Evolutionary conservation across 257 asterid genomes (phyloP).

Genomic region (Pogostemon cablin): DNA sequence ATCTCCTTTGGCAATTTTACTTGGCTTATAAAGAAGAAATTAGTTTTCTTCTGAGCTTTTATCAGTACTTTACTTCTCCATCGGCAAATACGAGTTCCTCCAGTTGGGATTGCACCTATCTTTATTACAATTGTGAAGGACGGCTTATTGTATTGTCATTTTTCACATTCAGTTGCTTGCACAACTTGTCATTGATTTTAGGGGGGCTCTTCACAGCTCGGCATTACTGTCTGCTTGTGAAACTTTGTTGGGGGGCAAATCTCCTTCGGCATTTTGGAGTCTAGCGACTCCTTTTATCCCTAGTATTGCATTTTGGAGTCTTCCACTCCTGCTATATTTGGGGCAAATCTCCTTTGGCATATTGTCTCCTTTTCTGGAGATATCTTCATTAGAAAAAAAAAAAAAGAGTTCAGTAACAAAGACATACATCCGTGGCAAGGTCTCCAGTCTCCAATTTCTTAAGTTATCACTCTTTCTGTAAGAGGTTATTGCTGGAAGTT

Average conservation of each 20-base stretch:
- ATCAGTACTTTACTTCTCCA: slow-evolving; percentile 45
- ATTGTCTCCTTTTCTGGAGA: slow-evolving; percentile 68
- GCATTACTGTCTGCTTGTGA: background rate
- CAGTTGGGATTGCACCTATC: slow-evolving; percentile 31
- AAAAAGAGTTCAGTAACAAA: background rate
- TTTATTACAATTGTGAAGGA: slow-evolving; percentile 31
- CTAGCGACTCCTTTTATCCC: slow-evolving; percentile 38
- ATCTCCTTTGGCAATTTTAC: slow-evolving; percentile 67
- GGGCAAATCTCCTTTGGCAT: slow-evolving; percentile 99
- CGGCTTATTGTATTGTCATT: slow-evolving; percentile 26
- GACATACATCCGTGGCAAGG: slow-evolving; percentile 4
- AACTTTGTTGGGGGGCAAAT: slow-evolving; percentile 52
- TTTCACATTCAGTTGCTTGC: background rate
- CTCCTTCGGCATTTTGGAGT: slow-evolving; percentile 80
- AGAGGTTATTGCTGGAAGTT: slow-evolving; percentile 27
- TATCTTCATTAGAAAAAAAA: slow-evolving; percentile 31
- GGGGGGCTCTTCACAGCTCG: too few species aligned
- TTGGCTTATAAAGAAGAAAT: slow-evolving; percentile 37
- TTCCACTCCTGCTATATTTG: slow-evolving; percentile 6
- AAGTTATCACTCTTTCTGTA: slow-evolving; percentile 24
- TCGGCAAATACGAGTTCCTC: slow-evolving; percentile 54
- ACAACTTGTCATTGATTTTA: too few species aligned
- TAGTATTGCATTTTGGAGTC: slow-evolving; percentile 61
- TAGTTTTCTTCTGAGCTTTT: slow-evolving; percentile 38
- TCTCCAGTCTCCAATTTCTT: slow-evolving; percentile 8